Percentiles rank a stretch among this genome's conserved stretches.
phyloP scores from a whole-genome alignment of 768 basidiomycete species.

The Phanerochaete carnosa region DNA sequence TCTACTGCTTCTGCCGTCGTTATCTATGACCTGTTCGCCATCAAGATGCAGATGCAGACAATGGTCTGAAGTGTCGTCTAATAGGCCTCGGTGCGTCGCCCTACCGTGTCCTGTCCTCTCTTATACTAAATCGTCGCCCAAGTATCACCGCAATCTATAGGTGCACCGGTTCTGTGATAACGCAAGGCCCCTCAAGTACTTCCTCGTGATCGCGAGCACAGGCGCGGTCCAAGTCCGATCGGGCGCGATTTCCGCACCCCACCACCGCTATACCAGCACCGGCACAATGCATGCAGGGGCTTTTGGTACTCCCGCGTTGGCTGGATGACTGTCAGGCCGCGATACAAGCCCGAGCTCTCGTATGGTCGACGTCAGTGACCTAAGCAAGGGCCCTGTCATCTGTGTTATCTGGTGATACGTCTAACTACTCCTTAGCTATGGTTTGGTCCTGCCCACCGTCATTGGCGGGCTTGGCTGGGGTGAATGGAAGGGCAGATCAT shows the following conservation, averaged over 20 bases:
- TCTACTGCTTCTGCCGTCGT: slow-evolving; percentile 72
- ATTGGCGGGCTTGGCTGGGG: slow-evolving; percentile 82
- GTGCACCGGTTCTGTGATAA: slow-evolving; percentile 96
- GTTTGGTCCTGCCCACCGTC: slow-evolving; percentile 68
- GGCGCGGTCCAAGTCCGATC: slow-evolving; percentile 95
- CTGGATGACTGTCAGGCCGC: slow-evolving; percentile 92
- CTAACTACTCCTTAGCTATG: slow-evolving; percentile 64
- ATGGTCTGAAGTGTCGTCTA: slow-evolving; percentile 62
- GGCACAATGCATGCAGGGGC: slow-evolving; percentile 89
- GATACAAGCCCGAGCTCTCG: slow-evolving; percentile 86
- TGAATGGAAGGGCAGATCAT: slow-evolving; percentile 80
- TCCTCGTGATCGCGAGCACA: slow-evolving; percentile 79
- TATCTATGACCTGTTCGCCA: slow-evolving; percentile 66
- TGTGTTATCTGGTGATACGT: slow-evolving; percentile 80
- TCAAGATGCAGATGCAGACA: slow-evolving; percentile 70
- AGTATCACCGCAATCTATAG: slow-evolving; percentile 95
- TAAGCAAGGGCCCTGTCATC: slow-evolving; percentile 76
- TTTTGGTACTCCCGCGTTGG: slow-evolving; percentile 84
- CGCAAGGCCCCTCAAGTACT: slow-evolving; percentile 77
- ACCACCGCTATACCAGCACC: slow-evolving; percentile 96
- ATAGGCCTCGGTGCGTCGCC: slow-evolving; percentile 74
- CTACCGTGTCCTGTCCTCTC: not conserved
- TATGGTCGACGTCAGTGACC: slow-evolving; percentile 84
- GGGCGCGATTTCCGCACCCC: slow-evolving; percentile 99
- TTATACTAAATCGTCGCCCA: slow-evolving; percentile 24